A percentile compares a stretch with the other conserved stretches of the same genome.
Evolutionary conservation across 2,329 filamentous ascomycete genomes (phyloP).

Genomic region (Penicillium frequentans): DNA sequence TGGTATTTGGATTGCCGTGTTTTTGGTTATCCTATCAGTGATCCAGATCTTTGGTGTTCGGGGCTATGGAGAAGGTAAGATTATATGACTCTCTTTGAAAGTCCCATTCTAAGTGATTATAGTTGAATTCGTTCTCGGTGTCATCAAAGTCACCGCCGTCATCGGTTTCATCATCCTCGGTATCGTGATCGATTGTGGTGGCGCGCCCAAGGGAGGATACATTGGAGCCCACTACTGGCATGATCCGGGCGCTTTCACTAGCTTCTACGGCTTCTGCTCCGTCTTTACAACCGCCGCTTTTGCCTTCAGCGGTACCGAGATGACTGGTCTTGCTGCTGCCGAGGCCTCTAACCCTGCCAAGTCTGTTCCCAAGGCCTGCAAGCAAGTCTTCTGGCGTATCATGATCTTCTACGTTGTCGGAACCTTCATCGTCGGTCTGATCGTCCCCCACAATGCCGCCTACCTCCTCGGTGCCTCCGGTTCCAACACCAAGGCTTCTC

Average conservation of each 20-base stretch:
- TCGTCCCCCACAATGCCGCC: slow-evolving; percentile 42
- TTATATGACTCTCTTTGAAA: neutral
- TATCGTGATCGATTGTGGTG: slow-evolving; percentile 59
- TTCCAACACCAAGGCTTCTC: slow-evolving; percentile 52
- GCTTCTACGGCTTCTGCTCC: slow-evolving; percentile 55
- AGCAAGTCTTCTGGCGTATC: slow-evolving; percentile 55
- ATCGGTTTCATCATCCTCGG: slow-evolving; percentile 73
- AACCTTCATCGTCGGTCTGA: slow-evolving; percentile 47
- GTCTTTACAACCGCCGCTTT: slow-evolving; percentile 60
- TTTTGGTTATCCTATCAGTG: slow-evolving; percentile 51
- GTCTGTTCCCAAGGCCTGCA: slow-evolving; percentile 49
- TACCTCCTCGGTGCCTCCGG: slow-evolving; percentile 43
- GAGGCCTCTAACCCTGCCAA: slow-evolving; percentile 55
- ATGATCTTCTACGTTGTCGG: slow-evolving; percentile 51
- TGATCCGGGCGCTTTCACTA: slow-evolving; percentile 46
- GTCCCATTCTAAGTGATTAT: neutral
- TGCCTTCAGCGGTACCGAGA: slow-evolving; percentile 57
- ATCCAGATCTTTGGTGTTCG: slow-evolving; percentile 60
- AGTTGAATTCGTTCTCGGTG: slow-evolving; percentile 59
- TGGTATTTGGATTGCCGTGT: slow-evolving; percentile 58
- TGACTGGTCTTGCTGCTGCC: slow-evolving; percentile 55
- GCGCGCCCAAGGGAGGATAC: slow-evolving; percentile 47
- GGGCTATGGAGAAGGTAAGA: slow-evolving; percentile 38
- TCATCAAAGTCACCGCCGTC: slow-evolving; percentile 60
- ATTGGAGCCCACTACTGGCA: slow-evolving; percentile 28